Percentiles rank a stretch among this genome's conserved stretches.
Conservation (phyloP, 2,329 filamentous ascomycete genomes). For the Neofusicoccum cordaticola region DNA sequence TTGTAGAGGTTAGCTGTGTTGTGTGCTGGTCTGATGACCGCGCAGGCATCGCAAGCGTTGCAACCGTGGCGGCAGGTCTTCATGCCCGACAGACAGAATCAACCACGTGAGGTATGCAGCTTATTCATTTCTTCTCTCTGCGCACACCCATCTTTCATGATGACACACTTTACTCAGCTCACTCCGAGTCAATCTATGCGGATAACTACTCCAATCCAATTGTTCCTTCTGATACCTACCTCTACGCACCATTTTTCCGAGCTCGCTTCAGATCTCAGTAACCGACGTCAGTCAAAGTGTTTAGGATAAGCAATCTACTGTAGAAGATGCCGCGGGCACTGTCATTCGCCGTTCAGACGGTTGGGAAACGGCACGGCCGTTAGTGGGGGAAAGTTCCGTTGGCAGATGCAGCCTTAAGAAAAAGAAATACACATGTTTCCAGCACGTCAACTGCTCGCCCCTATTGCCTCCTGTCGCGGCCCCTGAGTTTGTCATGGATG, state of each 20-base stretch:
- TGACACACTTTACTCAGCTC: conserved; percentile 18
- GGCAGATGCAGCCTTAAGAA: not conserved
- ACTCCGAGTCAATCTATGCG: conserved; percentile 17
- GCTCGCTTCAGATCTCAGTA: not conserved
- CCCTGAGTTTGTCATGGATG: not conserved
- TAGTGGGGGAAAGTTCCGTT: not conserved
- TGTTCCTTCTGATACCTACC: conserved; percentile 15
- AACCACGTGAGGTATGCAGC: not conserved
- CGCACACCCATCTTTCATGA: conserved; percentile 6
- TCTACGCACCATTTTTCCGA: not conserved
- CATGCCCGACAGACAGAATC: not conserved
- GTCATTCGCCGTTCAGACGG: not conserved
- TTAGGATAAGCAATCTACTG: not conserved
- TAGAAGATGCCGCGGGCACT: not conserved
- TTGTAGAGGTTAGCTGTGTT: not conserved
- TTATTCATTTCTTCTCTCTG: not conserved
- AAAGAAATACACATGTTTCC: not conserved
- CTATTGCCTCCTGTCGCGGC: not conserved
- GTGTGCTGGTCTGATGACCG: not conserved
- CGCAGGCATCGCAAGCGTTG: not conserved
- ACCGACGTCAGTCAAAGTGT: not conserved
- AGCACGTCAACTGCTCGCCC: not conserved
- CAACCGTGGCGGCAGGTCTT: not conserved
- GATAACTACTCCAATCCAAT: conserved; percentile 16
- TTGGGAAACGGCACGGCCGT: not conserved